These are phyloP conservation scores for Eucalyptus cloeziana DNA, from an alignment of 345 rosid genomes.

Conservation along the genomic window DNA sequence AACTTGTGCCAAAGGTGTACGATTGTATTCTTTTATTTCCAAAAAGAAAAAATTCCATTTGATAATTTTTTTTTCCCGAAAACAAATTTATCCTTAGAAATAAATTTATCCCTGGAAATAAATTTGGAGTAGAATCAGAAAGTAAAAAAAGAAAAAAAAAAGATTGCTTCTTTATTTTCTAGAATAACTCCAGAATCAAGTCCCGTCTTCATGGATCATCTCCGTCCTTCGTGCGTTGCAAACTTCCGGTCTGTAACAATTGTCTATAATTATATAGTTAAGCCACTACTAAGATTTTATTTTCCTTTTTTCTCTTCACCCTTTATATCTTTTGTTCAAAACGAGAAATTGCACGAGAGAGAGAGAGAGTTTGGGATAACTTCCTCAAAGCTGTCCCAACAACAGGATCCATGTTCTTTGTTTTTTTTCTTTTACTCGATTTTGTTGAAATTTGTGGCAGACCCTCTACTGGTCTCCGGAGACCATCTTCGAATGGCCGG, in stretches of 20 bases:
- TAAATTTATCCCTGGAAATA: accelerated
- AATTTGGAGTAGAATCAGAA: accelerated
- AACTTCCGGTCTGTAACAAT: not conserved
- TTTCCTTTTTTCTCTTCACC: not conserved
- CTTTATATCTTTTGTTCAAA: not conserved
- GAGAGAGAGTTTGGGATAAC: not conserved
- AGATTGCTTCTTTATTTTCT: too few relatives aligned
- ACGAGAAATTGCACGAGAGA: not conserved
- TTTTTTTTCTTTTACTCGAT: too few relatives aligned
- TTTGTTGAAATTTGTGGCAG: too few relatives aligned
- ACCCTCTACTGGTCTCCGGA: too few relatives aligned
- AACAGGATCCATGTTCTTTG: not conserved
- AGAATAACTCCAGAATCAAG: too few relatives aligned
- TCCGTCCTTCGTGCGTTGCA: too few relatives aligned
- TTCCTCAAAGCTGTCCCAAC: not conserved
- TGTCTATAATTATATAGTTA: not conserved
- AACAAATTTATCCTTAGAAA: too few relatives aligned
- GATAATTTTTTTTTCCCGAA: accelerated
- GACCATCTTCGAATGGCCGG: too few relatives aligned
- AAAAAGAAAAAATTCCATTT: accelerated
- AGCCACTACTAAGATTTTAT: not conserved
- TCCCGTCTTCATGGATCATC: too few relatives aligned
- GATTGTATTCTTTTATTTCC: too few relatives aligned
- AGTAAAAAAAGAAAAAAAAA: too few relatives aligned
- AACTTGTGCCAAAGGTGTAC: too few relatives aligned